Evolutionary conservation across 257 asterid species (phyloP).

Genomic region (Solanum microdontum): DNA sequence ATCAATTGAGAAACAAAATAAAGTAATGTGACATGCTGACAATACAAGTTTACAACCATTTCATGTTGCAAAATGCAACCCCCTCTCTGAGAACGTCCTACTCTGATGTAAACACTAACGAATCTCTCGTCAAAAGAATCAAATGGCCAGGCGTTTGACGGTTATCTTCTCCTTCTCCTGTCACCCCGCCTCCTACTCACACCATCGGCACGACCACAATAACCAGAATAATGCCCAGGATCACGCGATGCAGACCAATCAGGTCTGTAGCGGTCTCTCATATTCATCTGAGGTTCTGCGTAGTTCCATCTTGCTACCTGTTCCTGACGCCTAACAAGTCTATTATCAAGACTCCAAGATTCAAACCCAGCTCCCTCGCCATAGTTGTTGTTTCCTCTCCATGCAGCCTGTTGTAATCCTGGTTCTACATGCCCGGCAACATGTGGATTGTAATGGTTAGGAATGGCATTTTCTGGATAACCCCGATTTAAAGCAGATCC

Average conservation of each 20-base stretch:
- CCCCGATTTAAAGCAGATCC: background rate
- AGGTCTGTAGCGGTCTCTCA: conserved; percentile 20
- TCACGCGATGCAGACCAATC: conserved; percentile 19
- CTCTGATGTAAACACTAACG: background rate
- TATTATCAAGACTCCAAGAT: conserved; percentile 63
- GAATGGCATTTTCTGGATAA: conserved; percentile 23
- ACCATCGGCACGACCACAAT: conserved; percentile 18
- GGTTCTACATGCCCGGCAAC: conserved; percentile 14
- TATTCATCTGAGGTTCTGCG: conserved; percentile 17
- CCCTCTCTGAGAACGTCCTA: background rate
- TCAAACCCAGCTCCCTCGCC: conserved; percentile 33
- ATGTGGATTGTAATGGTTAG: conserved; percentile 20
- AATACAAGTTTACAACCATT: background rate
- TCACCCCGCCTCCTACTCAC: conserved; percentile 47
- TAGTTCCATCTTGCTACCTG: conserved; percentile 22
- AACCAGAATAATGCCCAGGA: conserved; percentile 20
- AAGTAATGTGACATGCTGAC: background rate
- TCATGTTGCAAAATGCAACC: background rate
- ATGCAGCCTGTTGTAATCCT: background rate
- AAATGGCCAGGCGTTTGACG: background rate
- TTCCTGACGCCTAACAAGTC: conserved; percentile 39
- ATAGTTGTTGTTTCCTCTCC: conserved; percentile 32
- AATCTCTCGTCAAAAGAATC: background rate
- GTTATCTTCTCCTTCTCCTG: conserved; percentile 30
- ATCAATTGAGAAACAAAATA: background rate